Evolutionary conservation across 305 asterid species (phyloP), one percentile per base, ranked within the genome.

Genomic region (Fraxinus sp.): DNA sequence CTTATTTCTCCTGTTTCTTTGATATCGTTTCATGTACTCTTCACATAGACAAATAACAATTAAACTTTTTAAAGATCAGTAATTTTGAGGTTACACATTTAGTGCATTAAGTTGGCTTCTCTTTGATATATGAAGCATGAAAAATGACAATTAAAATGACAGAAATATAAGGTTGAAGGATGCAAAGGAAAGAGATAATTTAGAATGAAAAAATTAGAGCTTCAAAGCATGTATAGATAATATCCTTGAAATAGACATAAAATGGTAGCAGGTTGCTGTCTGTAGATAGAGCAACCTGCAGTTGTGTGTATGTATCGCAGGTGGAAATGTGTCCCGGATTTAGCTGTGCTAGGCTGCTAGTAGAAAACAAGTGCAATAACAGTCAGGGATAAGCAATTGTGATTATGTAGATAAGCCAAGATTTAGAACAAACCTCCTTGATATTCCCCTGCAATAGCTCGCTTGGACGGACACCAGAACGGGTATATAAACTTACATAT

Each of bases 381-480:
- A 66, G 32, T 66, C 7, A 66, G 74, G 35, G 7, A 68, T 68
- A 68, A 24, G 74, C 74, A 68, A 68, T 68, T 68, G 37, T 10
- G 74, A 68, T 28, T 26, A 24, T 26, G 64, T 24, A 62, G 83
- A 73, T 36, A 79, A 87, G 68, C 33, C 79, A 77, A 80, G 79
- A 78, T 70, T 32, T 79, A 75, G 74, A 83, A 88, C 89, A 79
- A 81, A 93, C 99, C 97, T 93, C 92, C 95, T 92, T 89, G 66
- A 91, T 83, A 80, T 83, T 90, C 81, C 88, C 94, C 80, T 86
- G 94, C 88, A 93, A 91, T 86, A 94, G 90, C 88, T 94, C 90
- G 85, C 98, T 96, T 72, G 99, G 99, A 81, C 88, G 90, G 83
- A 90, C 92, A 78, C 98, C 98, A 39, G 85, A 87, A 55, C 91